phyloP scores from a whole-genome alignment of 805 yeast genomes.

The Candida arabinofermentans region DNA sequence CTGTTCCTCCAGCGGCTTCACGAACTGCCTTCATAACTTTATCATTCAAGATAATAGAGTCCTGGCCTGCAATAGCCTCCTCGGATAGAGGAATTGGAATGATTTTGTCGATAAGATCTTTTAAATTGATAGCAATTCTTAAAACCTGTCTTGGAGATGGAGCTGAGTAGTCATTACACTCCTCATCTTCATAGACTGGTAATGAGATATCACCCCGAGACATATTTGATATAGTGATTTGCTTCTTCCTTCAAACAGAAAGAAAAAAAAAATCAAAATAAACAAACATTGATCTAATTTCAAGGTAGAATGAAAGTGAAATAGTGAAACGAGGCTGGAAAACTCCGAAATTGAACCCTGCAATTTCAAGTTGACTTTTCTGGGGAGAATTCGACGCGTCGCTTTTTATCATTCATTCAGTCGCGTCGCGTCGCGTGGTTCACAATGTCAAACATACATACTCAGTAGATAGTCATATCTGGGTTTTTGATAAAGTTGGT shows the following conservation, averaged over 20 bases:
- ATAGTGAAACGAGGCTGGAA: too few species aligned
- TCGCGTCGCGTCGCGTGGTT: too few species aligned
- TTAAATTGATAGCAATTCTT: conserved; percentile 69
- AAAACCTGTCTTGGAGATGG: conserved; percentile 67
- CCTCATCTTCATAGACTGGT: conserved; percentile 28
- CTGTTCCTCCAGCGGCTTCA: conserved; percentile 79
- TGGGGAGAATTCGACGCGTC: too few species aligned
- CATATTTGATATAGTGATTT: conserved; percentile 2
- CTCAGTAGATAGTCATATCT: too few species aligned
- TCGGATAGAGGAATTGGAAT: conserved; percentile 62
- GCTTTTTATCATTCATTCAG: too few species aligned
- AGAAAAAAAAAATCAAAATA: too few species aligned
- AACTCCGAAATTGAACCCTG: too few species aligned
- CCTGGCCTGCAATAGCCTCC: conserved; percentile 46
- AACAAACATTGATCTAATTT: too few species aligned
- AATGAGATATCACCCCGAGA: conserved; percentile 11
- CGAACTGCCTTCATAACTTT: conserved; percentile 57
- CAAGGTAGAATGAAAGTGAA: too few species aligned
- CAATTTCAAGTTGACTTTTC: too few species aligned
- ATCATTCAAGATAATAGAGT: conserved; percentile 55
- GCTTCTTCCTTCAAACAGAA: not conserved
- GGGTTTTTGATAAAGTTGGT: too few species aligned
- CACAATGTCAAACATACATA: too few species aligned
- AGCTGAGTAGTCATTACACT: conserved; percentile 30
- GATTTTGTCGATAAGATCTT: conserved; percentile 64